Conservation (phyloP, 805 yeast species). For the Spathaspora girioi region DNA sequence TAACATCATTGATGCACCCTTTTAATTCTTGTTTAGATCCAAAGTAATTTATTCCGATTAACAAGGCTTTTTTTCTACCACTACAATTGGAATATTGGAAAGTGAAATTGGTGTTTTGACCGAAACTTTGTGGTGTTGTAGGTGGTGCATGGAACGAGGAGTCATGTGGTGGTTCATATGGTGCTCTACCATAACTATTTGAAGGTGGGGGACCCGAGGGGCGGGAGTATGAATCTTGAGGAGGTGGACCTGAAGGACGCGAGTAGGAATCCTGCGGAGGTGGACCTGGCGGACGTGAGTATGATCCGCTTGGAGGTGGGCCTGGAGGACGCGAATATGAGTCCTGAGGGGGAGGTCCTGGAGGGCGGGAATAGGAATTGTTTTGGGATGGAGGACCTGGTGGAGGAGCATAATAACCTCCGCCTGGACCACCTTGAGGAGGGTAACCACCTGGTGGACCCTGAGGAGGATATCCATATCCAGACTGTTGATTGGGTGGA, state of each 20-base stretch:
- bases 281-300: constrained; percentile 18
- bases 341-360: neutral
- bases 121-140: constrained; percentile 32
- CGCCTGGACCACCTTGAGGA: constrained; percentile 1
- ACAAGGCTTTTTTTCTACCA: constrained; percentile 34
- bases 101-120: constrained; percentile 31
- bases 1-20: constrained; percentile 39
- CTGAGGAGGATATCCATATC: constrained; percentile 1
- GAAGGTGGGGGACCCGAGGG: constrained; percentile 3
- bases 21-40: constrained; percentile 27
- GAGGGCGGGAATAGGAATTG: neutral
- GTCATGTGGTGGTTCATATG: constrained; percentile 4
- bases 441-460: neutral
- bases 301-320: constrained; percentile 2
- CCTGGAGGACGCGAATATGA: constrained; percentile 7
- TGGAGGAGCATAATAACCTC: constrained; percentile 3
- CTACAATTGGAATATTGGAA: constrained; percentile 37
- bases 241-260: constrained; percentile 11
- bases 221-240: neutral
- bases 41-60: constrained; percentile 34
- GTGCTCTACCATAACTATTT: constrained; percentile 4
- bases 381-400: constrained; percentile 3
- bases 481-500: neutral
- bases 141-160: constrained; percentile 19
- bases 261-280: constrained; percentile 16